A percentile compares a stretch with the other conserved stretches of the same genome.
phyloP scores from a whole-genome alignment of 352 stramenopile genomes.

The Pythium guiyangense region DNA sequence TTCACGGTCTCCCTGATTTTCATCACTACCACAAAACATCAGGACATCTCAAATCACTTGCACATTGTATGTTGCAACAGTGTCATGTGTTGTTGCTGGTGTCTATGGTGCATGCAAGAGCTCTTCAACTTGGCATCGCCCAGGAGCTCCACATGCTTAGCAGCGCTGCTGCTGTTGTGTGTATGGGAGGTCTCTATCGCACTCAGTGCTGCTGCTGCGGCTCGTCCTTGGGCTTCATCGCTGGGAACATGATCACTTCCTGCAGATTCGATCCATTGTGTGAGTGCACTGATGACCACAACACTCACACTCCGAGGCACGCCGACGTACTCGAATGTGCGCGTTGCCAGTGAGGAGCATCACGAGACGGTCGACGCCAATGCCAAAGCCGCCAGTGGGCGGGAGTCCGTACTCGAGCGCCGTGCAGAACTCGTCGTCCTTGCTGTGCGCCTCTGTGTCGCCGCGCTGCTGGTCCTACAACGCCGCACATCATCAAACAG shows the following conservation, averaged over 20 bases:
- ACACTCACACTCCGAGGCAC: too few species aligned
- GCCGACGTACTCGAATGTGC: conserved; percentile 90
- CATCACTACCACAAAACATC: too few species aligned
- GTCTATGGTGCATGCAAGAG: too few species aligned
- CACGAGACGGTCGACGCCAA: conserved; percentile 96
- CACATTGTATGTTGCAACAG: too few species aligned
- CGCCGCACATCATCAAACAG: not conserved
- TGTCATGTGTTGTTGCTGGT: too few species aligned
- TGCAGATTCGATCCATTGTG: conserved; percentile 52
- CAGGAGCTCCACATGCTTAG: too few species aligned
- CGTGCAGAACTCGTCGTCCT: conserved; percentile 97
- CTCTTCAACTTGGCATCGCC: too few species aligned
- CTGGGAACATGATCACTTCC: conserved; percentile 99
- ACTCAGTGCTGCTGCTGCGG: not conserved
- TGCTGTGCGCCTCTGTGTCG: conserved; percentile 86
- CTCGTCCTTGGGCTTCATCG: conserved; percentile 92
- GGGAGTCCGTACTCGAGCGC: conserved; percentile 97
- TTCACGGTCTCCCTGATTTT: not conserved
- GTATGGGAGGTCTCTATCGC: not conserved
- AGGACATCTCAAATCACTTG: too few species aligned
- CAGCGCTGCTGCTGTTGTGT: not conserved
- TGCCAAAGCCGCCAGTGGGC: conserved; percentile 96
- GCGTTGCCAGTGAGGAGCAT: conserved; percentile 99
- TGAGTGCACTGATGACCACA: not conserved
- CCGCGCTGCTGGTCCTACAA: conserved; percentile 60